phyloP scores from a whole-genome alignment of 2,329 filamentous ascomycete genomes.

The Bertia moriformis region DNA sequence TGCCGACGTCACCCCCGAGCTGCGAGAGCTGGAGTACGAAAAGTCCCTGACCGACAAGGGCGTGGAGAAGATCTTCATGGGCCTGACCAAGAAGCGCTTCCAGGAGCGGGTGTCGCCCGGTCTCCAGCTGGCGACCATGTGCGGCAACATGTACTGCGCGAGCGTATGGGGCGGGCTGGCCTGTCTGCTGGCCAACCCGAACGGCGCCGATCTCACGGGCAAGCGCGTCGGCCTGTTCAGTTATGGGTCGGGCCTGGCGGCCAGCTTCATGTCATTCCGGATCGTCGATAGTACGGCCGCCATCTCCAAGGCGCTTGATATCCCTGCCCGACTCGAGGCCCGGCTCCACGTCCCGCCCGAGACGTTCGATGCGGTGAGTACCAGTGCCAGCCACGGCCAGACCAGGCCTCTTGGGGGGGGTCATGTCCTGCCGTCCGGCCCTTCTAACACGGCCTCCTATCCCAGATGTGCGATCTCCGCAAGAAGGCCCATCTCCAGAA shows the following conservation, averaged over 20 bases:
- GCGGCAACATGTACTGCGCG: conserved; percentile 39
- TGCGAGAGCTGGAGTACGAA: conserved; percentile 27
- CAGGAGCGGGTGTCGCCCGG: conserved; percentile 29
- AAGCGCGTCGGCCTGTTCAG: conserved; percentile 34
- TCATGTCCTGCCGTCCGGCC: too few species aligned
- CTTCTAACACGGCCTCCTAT: conserved; percentile 8
- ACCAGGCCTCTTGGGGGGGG: too few species aligned
- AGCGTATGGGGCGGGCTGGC: conserved; percentile 32
- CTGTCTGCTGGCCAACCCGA: conserved; percentile 28
- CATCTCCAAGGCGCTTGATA: conserved; percentile 27
- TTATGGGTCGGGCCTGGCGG: conserved; percentile 33
- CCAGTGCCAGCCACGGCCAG: too few species aligned
- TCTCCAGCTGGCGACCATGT: conserved; percentile 32
- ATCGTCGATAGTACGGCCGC: conserved; percentile 27
- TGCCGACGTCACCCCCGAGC: conserved; percentile 29
- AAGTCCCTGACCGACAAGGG: conserved; percentile 31
- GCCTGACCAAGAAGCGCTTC: conserved; percentile 33
- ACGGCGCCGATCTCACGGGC: conserved; percentile 25
- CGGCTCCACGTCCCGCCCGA: too few species aligned
- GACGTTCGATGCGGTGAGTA: too few species aligned
- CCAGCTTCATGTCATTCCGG: conserved; percentile 31
- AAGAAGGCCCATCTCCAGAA: conserved; percentile 37
- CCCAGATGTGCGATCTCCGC: conserved; percentile 32
- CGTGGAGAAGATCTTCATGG: conserved; percentile 35
- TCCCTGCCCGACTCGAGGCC: conserved; percentile 25